These are phyloP conservation scores for Sinapis alba DNA, from an alignment of 441 rosid genomes.

Conservation along the genomic window DNA sequence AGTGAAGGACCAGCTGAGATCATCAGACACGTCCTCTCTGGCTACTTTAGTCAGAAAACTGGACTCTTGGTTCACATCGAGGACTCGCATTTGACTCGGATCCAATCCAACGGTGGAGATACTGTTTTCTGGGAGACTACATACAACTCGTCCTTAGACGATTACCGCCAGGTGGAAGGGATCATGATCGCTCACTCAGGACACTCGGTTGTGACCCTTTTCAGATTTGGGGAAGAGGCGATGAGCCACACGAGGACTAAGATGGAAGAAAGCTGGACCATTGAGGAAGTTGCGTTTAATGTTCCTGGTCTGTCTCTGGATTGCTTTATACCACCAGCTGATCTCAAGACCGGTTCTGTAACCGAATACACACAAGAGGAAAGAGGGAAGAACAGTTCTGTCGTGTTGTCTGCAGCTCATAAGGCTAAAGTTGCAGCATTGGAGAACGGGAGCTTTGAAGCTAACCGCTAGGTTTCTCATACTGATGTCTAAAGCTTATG, in stretches of 20 bases:
- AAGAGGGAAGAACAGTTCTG: constrained; percentile 45
- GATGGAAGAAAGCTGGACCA: constrained; percentile 94
- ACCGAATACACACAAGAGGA: constrained; percentile 65
- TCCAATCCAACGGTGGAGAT: constrained; percentile 82
- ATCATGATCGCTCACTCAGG: constrained; percentile 94
- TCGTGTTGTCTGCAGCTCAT: constrained; percentile 47
- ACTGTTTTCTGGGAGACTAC: constrained; percentile 92
- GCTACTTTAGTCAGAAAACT: constrained; percentile 91
- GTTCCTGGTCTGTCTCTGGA: constrained; percentile 81
- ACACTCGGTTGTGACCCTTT: constrained; percentile 74
- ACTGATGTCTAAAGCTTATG: constrained; percentile 25
- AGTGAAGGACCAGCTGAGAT: constrained; percentile 91
- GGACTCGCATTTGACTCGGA: constrained; percentile 85
- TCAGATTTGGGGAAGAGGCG: constrained; percentile 81
- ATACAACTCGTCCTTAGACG: constrained; percentile 72
- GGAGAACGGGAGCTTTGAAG: constrained; percentile 44
- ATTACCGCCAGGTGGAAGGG: constrained; percentile 82
- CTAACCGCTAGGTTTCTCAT: constrained; percentile 20
- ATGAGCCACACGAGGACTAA: constrained; percentile 90
- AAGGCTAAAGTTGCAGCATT: constrained; percentile 73
- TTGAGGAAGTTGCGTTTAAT: constrained; percentile 91
- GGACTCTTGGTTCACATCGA: constrained; percentile 87
- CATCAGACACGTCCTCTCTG: constrained; percentile 81
- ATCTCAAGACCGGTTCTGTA: constrained; percentile 57
- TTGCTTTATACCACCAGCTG: constrained; percentile 90